Conservation (phyloP, 106 monocot genomes). For the Phalaenopsis equestris region DNA sequence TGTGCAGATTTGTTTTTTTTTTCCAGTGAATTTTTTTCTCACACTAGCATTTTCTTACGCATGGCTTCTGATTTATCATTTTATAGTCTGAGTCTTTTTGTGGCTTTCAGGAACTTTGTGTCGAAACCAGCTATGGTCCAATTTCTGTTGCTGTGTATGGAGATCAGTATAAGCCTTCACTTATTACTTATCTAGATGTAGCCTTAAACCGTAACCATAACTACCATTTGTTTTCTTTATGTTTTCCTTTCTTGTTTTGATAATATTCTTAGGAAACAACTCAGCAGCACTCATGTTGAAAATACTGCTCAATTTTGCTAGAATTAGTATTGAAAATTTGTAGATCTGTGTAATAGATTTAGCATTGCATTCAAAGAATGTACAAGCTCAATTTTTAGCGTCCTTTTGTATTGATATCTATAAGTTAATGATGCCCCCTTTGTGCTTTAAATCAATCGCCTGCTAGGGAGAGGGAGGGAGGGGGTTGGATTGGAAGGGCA, state of each 20-base stretch:
- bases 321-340: not conserved
- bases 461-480: no score
- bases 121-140: slow-evolving; percentile 39
- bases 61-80: not conserved
- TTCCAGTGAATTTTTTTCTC: not conserved
- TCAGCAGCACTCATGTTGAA: not conserved
- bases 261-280: not conserved
- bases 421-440: not conserved
- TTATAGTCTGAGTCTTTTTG: not conserved
- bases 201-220: slow-evolving; percentile 51
- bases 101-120: slow-evolving; percentile 40
- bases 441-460: no score
- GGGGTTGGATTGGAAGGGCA: no score
- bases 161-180: slow-evolving; percentile 54
- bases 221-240: not conserved
- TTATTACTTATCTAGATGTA: slow-evolving; percentile 63
- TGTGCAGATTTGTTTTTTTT: not conserved
- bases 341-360: not conserved
- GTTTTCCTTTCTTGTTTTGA: not conserved
- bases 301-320: not conserved
- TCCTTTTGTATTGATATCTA: not conserved
- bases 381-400: not conserved
- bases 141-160: slow-evolving; percentile 57
- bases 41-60: not conserved
- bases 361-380: not conserved